These are phyloP conservation scores for Wickerhamomyces pijperi DNA, from an alignment of 805 yeast genomes.

Conservation along the genomic window DNA sequence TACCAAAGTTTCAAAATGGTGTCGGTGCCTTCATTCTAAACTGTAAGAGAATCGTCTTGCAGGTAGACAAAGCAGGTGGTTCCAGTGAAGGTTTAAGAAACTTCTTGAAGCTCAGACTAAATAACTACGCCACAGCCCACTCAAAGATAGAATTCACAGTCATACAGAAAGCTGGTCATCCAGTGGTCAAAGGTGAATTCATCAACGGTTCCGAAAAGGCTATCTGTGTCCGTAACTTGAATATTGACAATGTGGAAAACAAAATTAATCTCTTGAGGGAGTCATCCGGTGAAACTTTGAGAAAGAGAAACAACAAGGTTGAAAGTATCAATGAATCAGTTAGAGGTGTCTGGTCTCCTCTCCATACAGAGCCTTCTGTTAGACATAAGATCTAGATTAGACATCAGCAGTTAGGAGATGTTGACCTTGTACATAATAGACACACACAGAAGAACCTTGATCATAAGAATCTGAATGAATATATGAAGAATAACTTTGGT, in stretches of 20 bases:
- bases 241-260: conserved; percentile 45
- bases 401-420: no score
- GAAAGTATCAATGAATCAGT: conserved; percentile 71
- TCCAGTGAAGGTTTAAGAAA: conserved; percentile 78
- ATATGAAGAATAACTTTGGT: no score
- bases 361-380: conserved; percentile 52
- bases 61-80: conserved; percentile 94
- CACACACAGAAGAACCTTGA: no score
- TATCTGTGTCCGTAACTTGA: conserved; percentile 70
- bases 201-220: conserved; percentile 34
- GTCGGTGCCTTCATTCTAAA: conserved; percentile 54
- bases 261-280: conserved; percentile 56
- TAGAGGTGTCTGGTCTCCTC: conserved; percentile 97
- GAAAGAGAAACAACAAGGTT: conserved; percentile 65
- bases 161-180: conserved; percentile 70
- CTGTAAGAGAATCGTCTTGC: conserved; percentile 64
- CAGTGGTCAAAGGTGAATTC: conserved; percentile 55
- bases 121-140: conserved; percentile 44
- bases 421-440: no score
- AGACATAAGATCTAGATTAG: conserved; percentile 26
- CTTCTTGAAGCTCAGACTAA: conserved; percentile 42
- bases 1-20: conserved; percentile 63
- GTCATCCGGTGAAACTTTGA: conserved; percentile 53
- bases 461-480: no score
- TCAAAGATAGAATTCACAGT: conserved; percentile 67